These are phyloP conservation scores for Solanum etuberosum DNA, from an alignment of 257 asterid species.

Conservation along the genomic window DNA sequence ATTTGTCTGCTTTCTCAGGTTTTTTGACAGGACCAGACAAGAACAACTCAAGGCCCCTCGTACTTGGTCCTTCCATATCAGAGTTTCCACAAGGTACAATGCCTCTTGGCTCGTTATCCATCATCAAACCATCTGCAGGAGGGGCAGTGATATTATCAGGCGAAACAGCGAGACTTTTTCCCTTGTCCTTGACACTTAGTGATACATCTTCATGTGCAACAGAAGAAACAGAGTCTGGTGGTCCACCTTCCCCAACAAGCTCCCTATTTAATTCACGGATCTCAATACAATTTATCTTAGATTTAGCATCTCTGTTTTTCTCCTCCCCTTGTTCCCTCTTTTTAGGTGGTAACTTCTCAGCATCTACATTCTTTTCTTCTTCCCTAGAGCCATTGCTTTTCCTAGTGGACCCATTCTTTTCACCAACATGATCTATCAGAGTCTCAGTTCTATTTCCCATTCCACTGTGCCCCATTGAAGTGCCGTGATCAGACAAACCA, in stretches of 20 bases:
- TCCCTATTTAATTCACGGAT: conserved; percentile 17
- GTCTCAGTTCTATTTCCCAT: conserved; percentile 23
- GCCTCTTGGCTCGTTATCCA: conserved; percentile 31
- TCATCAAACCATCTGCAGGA: conserved; percentile 29
- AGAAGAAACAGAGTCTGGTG: conserved; percentile 12
- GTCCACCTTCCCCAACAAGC: conserved; percentile 26
- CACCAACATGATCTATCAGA: conserved; percentile 21
- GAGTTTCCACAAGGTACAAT: conserved; percentile 26
- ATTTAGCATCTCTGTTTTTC: conserved; percentile 18
- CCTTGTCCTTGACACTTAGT: conserved; percentile 52
- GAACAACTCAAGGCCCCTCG: conserved; percentile 73
- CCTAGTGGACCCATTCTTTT: conserved; percentile 11
- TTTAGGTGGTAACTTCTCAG: conserved; percentile 27
- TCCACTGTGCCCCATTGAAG: conserved; percentile 12
- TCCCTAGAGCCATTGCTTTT: conserved; percentile 30
- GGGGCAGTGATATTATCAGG: conserved; percentile 20
- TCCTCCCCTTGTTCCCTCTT: conserved; percentile 36
- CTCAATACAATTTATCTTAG: conserved; percentile 25
- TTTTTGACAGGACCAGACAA: conserved; percentile 59
- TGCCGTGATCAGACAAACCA: conserved; percentile 28
- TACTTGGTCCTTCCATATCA: conserved; percentile 64
- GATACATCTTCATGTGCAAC: conserved; percentile 21
- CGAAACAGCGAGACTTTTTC: conserved; percentile 41
- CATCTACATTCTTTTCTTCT: conserved; percentile 18
- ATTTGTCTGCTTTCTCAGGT: conserved; percentile 44